These are phyloP conservation scores for Fusarium keratoplasticum DNA, from an alignment of 2,329 filamentous ascomycete genomes.

Conservation along the genomic window DNA sequence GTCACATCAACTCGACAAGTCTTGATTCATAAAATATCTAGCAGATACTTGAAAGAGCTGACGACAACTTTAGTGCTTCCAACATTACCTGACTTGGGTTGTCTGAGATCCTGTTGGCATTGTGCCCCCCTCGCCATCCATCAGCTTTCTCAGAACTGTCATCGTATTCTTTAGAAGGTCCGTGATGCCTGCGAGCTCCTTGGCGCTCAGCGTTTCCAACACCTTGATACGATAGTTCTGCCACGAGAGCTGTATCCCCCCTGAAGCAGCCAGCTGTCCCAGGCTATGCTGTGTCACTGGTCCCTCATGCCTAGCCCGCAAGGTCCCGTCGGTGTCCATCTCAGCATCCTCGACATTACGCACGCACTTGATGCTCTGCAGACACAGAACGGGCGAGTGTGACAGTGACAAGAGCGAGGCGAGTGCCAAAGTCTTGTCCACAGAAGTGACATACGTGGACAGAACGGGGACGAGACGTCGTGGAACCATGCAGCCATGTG, in stretches of 20 bases:
- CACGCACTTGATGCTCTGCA: conserved; percentile 66
- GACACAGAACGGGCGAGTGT: conserved; percentile 67
- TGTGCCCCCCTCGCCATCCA: conserved; percentile 45
- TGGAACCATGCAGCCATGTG: conserved; percentile 65
- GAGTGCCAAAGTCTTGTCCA: conserved; percentile 62
- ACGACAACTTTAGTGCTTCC: not conserved
- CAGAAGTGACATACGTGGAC: conserved; percentile 59
- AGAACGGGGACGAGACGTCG: conserved; percentile 58
- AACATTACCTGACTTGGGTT: not conserved
- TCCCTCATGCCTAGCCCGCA: conserved; percentile 68
- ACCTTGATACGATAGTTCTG: conserved; percentile 81
- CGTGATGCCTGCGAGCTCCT: conserved; percentile 73
- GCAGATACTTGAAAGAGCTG: not conserved
- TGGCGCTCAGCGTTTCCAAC: conserved; percentile 72
- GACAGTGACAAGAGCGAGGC: conserved; percentile 68
- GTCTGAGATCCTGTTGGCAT: conserved; percentile 29
- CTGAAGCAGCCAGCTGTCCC: conserved; percentile 69
- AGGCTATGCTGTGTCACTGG: conserved; percentile 79
- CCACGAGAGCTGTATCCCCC: conserved; percentile 76
- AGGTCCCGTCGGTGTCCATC: conserved; percentile 51
- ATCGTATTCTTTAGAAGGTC: conserved; percentile 85
- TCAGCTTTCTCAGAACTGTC: conserved; percentile 73
- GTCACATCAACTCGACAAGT: conserved; percentile 48
- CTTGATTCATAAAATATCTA: conserved; percentile 15
- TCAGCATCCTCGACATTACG: conserved; percentile 68